These are phyloP conservation scores for Candolleomyces aberdarensis DNA, from an alignment of 768 basidiomycete species.

Conservation along the genomic window DNA sequence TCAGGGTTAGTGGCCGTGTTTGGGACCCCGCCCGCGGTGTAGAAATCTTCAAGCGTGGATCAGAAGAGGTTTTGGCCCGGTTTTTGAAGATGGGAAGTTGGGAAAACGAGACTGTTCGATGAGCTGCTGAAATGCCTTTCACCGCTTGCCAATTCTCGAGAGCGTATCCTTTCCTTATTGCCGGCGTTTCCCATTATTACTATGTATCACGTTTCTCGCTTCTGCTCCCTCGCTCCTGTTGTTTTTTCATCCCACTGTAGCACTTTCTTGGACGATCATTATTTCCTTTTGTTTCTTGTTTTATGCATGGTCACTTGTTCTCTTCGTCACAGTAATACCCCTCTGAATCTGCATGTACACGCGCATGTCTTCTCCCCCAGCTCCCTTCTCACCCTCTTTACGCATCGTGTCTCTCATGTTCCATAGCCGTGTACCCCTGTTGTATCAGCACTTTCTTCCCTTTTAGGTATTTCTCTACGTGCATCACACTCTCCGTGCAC, in stretches of 20 bases:
- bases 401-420: too few species aligned
- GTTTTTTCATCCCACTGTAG: neutral
- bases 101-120: constrained; percentile 47
- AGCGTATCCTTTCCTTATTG: neutral
- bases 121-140: constrained; percentile 6
- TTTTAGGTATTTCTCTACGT: too few species aligned
- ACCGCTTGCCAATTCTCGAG: too few species aligned
- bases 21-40: constrained; percentile 88
- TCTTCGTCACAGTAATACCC: neutral
- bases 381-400: too few species aligned
- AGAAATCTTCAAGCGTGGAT: constrained; percentile 82
- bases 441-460: too few species aligned
- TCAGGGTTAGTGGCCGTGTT: constrained; percentile 55
- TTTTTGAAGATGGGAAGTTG: constrained; percentile 79
- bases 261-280: constrained; percentile 1
- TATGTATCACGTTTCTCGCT: constrained; percentile 1
- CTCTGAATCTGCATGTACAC: neutral
- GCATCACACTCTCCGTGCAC: too few species aligned
- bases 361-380: neutral
- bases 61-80: constrained; percentile 81
- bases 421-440: too few species aligned
- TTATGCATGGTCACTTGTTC: neutral
- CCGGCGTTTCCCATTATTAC: constrained; percentile 8
- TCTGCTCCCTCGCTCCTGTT: neutral
- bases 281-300: neutral